These are phyloP conservation scores for Ceratocystis ficicola DNA, from an alignment of 2,329 filamentous ascomycete species.

Conservation along the genomic window DNA sequence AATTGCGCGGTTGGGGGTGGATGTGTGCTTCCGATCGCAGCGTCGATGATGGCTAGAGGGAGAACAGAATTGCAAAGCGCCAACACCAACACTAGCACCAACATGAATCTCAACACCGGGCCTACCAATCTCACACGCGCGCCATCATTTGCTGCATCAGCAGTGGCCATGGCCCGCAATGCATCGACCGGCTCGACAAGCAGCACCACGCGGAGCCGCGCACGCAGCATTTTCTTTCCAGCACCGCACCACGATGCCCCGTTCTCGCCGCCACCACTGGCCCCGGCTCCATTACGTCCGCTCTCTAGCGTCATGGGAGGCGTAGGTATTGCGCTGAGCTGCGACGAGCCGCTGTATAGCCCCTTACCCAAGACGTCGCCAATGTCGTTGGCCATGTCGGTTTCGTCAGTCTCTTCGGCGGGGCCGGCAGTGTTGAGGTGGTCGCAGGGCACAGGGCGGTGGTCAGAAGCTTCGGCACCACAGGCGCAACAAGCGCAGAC, in stretches of 20 bases:
- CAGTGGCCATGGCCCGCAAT: slow-evolving; percentile 12
- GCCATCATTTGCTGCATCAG: slow-evolving; percentile 12
- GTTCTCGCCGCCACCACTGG: slow-evolving; percentile 9
- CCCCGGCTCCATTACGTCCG: background rate
- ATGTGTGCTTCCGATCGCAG: slow-evolving; percentile 6
- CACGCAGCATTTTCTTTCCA: slow-evolving; percentile 16
- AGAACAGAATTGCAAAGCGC: background rate
- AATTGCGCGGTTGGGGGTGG: background rate
- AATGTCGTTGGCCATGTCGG: slow-evolving; percentile 6
- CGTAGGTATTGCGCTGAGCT: slow-evolving; percentile 15
- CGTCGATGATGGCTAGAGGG: slow-evolving; percentile 12
- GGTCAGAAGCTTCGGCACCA: slow-evolving; percentile 3
- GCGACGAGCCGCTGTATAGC: slow-evolving; percentile 12
- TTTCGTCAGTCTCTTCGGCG: slow-evolving; percentile 10
- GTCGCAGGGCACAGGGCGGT: slow-evolving; percentile 6
- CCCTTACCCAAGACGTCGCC: slow-evolving; percentile 9
- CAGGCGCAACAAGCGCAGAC: background rate
- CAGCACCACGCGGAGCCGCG: background rate
- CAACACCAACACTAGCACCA: background rate
- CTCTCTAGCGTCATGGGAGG: background rate
- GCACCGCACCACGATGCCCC: slow-evolving; percentile 13
- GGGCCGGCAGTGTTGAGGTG: slow-evolving; percentile 3
- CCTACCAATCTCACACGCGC: background rate
- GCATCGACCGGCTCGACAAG: slow-evolving; percentile 1
- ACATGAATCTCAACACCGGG: background rate